Evolutionary conservation across 139 green algal species (phyloP).

Genomic region (Haematococcus lacustris): DNA sequence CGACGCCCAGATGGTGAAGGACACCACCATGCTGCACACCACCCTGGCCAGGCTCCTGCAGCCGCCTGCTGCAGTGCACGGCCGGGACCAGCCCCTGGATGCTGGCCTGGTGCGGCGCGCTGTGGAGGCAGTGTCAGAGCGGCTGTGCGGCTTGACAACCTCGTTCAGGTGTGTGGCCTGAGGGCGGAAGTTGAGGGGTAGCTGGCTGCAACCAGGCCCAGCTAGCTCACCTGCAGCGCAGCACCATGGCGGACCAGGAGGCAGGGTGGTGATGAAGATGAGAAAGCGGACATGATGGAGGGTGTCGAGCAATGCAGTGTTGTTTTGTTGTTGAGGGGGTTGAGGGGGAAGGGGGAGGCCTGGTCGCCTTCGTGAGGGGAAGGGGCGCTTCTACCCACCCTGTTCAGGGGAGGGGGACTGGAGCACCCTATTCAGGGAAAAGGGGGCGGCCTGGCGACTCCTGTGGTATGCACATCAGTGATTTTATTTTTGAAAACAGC

Average conservation of each 20-base stretch:
- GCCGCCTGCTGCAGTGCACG: conserved; percentile 20
- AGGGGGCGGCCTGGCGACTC: no score
- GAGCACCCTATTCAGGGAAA: no score
- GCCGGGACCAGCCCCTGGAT: no score
- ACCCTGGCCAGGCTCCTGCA: conserved; percentile 53
- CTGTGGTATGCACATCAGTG: no score
- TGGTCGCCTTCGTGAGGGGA: background rate
- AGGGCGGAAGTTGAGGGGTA: background rate
- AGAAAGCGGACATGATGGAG: no score
- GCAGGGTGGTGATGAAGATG: no score
- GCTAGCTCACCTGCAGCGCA: no score
- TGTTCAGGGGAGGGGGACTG: background rate
- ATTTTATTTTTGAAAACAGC: no score
- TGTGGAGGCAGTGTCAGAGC: conserved; percentile 4
- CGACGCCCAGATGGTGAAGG: conserved; percentile 41
- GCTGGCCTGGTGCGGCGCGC: conserved; percentile 2
- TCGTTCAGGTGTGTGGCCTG: conserved; percentile 11
- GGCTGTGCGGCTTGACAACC: conserved; percentile 18
- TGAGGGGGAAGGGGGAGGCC: background rate
- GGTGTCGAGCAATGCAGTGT: no score
- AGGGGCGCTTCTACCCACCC: background rate
- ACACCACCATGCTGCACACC: conserved; percentile 58
- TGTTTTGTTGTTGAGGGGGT: background rate
- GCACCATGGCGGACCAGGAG: no score
- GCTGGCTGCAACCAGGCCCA: no score